A percentile compares a stretch with the other conserved stretches of the same genome.
Evolutionary conservation across 176 grass and related monocot species (phyloP).

Genomic region (Rhynchospora tenuis): DNA sequence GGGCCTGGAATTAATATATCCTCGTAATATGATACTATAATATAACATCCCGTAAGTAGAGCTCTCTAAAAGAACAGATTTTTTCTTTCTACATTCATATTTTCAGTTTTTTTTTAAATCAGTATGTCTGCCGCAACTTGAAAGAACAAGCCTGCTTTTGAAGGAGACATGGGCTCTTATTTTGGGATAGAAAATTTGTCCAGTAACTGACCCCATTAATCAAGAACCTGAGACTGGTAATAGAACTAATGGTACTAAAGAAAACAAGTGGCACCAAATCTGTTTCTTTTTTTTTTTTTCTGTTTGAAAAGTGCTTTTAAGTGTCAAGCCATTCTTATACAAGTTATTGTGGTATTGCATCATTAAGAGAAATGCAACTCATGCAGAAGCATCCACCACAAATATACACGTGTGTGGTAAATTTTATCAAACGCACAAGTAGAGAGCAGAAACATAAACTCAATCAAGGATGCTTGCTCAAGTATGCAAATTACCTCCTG

Average conservation of each 20-base stretch:
- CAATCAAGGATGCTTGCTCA: conserved; percentile 14
- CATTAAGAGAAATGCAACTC: not conserved
- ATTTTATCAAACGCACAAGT: not conserved
- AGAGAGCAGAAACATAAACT: not conserved
- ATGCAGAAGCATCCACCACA: not conserved
- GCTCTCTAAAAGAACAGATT: not conserved
- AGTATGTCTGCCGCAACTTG: not conserved
- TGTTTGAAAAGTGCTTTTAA: not conserved
- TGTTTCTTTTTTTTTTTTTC: not conserved
- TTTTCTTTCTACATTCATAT: no score
- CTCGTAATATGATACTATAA: not conserved
- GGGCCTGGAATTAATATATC: conserved; percentile 24
- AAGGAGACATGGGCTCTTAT: no score
- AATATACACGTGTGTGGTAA: not conserved
- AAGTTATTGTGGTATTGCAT: not conserved
- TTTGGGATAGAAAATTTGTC: no score
- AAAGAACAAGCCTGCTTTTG: no score
- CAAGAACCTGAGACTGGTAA: no score
- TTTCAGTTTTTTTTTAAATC: no score
- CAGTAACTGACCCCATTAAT: no score
- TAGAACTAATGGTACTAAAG: not conserved
- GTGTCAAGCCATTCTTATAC: not conserved
- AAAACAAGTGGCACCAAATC: not conserved
- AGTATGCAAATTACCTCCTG: no score
- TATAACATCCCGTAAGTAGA: not conserved